These are phyloP conservation scores for Lanmaoa rubissima DNA, from an alignment of 768 basidiomycete genomes.

Conservation along the genomic window DNA sequence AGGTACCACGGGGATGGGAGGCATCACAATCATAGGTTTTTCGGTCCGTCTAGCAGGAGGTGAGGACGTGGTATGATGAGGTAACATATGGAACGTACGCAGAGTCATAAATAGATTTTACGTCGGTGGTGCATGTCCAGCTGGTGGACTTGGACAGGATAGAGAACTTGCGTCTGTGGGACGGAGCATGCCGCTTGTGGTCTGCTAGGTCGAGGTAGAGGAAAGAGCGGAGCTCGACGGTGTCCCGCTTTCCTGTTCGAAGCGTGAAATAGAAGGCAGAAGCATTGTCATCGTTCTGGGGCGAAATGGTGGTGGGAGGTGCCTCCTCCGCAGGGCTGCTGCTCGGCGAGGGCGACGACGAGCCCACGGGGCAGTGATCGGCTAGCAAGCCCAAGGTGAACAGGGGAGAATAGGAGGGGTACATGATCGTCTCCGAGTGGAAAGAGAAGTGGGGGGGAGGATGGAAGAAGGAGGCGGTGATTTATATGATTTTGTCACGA, in stretches of 20 bases:
- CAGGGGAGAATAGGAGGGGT: slow-evolving; percentile 51
- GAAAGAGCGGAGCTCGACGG: slow-evolving; percentile 51
- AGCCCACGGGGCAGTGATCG: slow-evolving; percentile 18
- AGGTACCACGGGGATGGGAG: slow-evolving; percentile 5
- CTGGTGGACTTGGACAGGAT: slow-evolving; percentile 31
- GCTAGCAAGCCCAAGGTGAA: slow-evolving; percentile 62
- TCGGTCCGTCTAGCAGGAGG: slow-evolving; percentile 18
- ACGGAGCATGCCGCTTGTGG: slow-evolving; percentile 41
- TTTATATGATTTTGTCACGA: slow-evolving; percentile 15
- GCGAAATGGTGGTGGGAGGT: neutral
- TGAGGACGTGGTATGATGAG: neutral
- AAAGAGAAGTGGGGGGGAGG: neutral
- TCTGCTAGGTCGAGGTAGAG: slow-evolving; percentile 69
- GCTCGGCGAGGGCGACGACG: slow-evolving; percentile 13
- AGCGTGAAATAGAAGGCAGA: slow-evolving; percentile 50
- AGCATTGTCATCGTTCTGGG: slow-evolving; percentile 22
- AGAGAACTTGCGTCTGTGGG: slow-evolving; percentile 36
- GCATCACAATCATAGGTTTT: slow-evolving; percentile 24
- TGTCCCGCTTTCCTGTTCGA: slow-evolving; percentile 39
- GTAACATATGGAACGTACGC: slow-evolving; percentile 7
- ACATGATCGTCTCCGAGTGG: slow-evolving; percentile 1
- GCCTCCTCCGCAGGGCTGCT: neutral
- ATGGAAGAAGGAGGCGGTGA: neutral
- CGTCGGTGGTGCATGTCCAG: slow-evolving; percentile 24
- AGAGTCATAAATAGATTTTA: slow-evolving; percentile 9